phyloP scores from a whole-genome alignment of 495 filamentous ascomycete genomes.

The Penicillium atrosanguineum region DNA sequence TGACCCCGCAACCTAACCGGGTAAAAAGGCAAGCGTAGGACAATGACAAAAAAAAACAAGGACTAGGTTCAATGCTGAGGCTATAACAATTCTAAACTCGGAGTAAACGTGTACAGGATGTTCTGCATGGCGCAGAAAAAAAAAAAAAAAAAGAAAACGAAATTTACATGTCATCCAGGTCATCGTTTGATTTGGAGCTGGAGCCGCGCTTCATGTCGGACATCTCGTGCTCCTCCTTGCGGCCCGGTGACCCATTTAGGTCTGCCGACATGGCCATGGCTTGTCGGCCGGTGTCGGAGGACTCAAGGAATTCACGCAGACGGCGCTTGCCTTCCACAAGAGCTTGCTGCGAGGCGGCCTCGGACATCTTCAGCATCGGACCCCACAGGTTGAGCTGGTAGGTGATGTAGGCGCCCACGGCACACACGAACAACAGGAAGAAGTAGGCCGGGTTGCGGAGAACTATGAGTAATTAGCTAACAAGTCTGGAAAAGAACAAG shows the following conservation, averaged over 20 bases:
- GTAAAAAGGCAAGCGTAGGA: not conserved
- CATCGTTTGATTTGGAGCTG: slow-evolving; percentile 28
- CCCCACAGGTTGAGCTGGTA: slow-evolving; percentile 94
- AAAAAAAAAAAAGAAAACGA: slow-evolving; percentile 10
- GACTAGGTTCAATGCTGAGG: not conserved
- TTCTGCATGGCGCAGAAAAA: slow-evolving; percentile 52
- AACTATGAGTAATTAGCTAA: slow-evolving; percentile 51
- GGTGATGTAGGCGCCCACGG: slow-evolving; percentile 76
- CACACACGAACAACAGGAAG: slow-evolving; percentile 75
- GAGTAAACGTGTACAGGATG: slow-evolving; percentile 11
- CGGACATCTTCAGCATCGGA: slow-evolving; percentile 89
- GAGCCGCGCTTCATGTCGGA: slow-evolving; percentile 36
- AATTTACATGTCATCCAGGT: slow-evolving; percentile 44
- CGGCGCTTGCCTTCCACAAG: slow-evolving; percentile 85
- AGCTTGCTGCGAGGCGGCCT: slow-evolving; percentile 83
- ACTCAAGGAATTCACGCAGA: slow-evolving; percentile 81
- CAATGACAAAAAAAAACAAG: not conserved
- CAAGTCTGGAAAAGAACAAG: not conserved
- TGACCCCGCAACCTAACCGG: slow-evolving; percentile 10
- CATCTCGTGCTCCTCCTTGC: slow-evolving; percentile 47
- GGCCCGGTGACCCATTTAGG: slow-evolving; percentile 15
- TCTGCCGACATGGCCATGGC: slow-evolving; percentile 68
- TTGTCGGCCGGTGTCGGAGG: slow-evolving; percentile 73
- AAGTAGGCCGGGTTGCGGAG: slow-evolving; percentile 92
- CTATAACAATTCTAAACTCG: slow-evolving; percentile 16